A percentile compares a stretch with the other conserved stretches of the same genome.
phyloP scores from a whole-genome alignment of 192 early-diverging fungal species.

The Martensiomyces pterosporus region DNA sequence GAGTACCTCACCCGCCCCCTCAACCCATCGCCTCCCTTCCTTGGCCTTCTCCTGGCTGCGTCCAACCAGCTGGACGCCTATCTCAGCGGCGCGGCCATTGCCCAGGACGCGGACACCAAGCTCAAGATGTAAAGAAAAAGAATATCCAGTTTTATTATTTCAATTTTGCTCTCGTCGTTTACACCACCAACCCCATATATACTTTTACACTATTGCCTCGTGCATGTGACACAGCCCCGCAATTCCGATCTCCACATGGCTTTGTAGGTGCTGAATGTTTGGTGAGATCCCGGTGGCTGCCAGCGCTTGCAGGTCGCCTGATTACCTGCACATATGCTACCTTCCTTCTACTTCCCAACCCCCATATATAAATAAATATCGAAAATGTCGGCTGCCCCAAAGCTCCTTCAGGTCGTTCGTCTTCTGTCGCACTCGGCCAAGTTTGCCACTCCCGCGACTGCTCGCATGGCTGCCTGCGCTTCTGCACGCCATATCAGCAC shows the following conservation, averaged over 20 bases:
- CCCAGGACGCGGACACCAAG: conserved; percentile 28
- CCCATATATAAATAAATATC: too few relatives aligned
- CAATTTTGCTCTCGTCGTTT: neutral
- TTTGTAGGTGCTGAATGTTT: too few relatives aligned
- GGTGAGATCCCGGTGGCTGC: too few relatives aligned
- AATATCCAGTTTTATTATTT: neutral
- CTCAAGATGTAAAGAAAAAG: conserved; percentile 29
- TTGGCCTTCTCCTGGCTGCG: conserved; percentile 88
- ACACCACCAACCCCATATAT: neutral
- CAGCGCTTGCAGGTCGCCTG: too few relatives aligned
- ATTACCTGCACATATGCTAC: too few relatives aligned
- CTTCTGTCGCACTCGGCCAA: conserved; percentile 43
- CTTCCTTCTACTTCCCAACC: too few relatives aligned
- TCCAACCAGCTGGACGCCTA: conserved; percentile 63
- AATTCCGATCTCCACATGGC: too few relatives aligned
- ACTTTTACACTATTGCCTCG: neutral
- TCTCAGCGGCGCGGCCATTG: conserved; percentile 26
- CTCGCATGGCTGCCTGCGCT: conserved; percentile 25
- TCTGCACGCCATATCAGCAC: conserved; percentile 42
- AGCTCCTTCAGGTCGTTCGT: conserved; percentile 27
- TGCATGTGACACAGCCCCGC: too few relatives aligned
- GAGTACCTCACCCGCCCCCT: conserved; percentile 96
- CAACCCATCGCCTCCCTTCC: conserved; percentile 85
- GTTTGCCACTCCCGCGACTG: conserved; percentile 30
- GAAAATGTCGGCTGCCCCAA: conserved; percentile 34